phyloP scores from a whole-genome alignment of 768 basidiomycete genomes.

The Boletus bicolor region DNA sequence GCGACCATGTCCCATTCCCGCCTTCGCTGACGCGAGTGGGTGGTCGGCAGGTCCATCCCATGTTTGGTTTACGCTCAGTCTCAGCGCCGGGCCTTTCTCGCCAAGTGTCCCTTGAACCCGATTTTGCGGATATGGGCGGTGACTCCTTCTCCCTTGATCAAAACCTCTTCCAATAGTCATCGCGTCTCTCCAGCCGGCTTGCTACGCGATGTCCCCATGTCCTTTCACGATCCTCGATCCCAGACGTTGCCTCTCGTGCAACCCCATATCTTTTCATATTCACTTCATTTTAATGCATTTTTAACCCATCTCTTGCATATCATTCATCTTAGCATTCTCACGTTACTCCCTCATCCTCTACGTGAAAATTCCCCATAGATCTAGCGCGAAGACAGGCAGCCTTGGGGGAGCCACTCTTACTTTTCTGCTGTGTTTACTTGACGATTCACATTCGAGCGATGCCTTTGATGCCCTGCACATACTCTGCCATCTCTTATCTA shows the following conservation, averaged over 20 bases:
- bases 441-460: constrained; percentile 26
- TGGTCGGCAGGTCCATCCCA: constrained; percentile 25
- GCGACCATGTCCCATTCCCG: constrained; percentile 27
- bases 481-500: constrained; percentile 9
- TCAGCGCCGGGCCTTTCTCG: constrained; percentile 39
- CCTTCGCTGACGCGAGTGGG: constrained; percentile 21
- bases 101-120: constrained; percentile 33
- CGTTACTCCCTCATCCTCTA: constrained; percentile 17
- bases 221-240: constrained; percentile 22
- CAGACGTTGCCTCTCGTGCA: constrained; percentile 30
- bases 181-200: constrained; percentile 19
- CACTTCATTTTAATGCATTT: constrained; percentile 31
- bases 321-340: constrained; percentile 26
- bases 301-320: constrained; percentile 34
- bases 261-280: constrained; percentile 28
- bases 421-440: constrained; percentile 17
- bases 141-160: constrained; percentile 42
- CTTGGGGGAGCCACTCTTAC: constrained; percentile 9
- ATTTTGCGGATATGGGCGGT: constrained; percentile 40
- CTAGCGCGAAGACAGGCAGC: constrained; percentile 13
- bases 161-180: constrained; percentile 46
- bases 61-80: constrained; percentile 40
- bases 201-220: constrained; percentile 14
- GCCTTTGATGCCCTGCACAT: constrained; percentile 26
- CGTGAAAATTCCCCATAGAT: constrained; percentile 22